Evolutionary conservation across 2,329 filamentous ascomycete species (phyloP), one percentile per base, ranked within the genome.

Genomic region (Sarocladium kiliense): DNA sequence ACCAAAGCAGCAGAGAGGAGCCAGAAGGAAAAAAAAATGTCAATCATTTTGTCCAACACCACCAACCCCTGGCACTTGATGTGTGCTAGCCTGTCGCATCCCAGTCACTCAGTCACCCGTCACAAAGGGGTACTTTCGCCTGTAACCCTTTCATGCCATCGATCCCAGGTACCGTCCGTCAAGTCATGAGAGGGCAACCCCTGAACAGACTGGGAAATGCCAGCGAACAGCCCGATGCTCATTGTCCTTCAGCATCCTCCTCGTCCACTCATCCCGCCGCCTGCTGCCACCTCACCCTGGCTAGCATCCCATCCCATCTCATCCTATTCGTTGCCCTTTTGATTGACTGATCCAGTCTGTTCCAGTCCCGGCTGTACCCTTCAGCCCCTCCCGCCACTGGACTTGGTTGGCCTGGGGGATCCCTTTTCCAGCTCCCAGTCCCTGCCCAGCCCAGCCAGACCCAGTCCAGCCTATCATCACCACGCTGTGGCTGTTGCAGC

Each of bases 131-230:
- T 18, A 44, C 30, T 32, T 32, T 6, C 30, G 6, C 30, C 30
- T 32, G 7, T 32, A 6, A 32, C 30, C 30, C 30, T 32, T 32
- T 32, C 12, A 32, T 32, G 10, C 18, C 19, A 21, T 18, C 19
- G 14, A 14, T 44, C 14, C 18, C 39, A 18, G 19, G n/a, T 44
- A 14, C 12, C 18, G 16, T 39, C 36, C 12, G 12, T 39, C 11
- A 5, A 5, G 16, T 16, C 6, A 18, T 16, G 23, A 30, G 44
- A 49, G 27, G n/a, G 18, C 10, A 14, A 51, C 47, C 47, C 47
- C 47, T 51, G 47, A 51, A 51, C 27, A 18, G 30, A 51, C 47
- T 36, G 27, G 47, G 47, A 10, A 51, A 51, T 51, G 47, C 47
- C 47, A 51, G 44, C 44, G 44, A 47, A 47, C 44, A 47, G 19